Evolutionary conservation across 2,329 filamentous ascomycete genomes (phyloP).

Genomic region (Apiospora pterosperma): DNA sequence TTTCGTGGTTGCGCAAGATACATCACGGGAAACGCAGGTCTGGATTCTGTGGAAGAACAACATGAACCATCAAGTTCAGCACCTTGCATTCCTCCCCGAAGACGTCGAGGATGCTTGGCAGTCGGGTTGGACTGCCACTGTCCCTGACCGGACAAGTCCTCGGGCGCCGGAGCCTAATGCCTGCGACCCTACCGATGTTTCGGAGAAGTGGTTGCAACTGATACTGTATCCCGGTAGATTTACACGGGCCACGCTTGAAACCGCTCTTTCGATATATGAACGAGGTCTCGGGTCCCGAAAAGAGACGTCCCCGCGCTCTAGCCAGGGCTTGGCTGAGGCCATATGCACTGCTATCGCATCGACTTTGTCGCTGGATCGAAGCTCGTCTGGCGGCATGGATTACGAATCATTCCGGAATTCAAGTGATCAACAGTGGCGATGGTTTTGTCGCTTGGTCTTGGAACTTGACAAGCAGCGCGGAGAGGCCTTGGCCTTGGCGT

Average conservation of each 20-base stretch:
- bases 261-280: constrained; percentile 78
- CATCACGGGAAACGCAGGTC: constrained; percentile 54
- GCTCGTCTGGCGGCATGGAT: constrained; percentile 63
- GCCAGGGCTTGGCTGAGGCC: constrained; percentile 67
- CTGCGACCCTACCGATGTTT: constrained; percentile 65
- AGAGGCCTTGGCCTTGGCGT: constrained; percentile 74
- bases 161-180: constrained; percentile 56
- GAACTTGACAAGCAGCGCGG: constrained; percentile 84
- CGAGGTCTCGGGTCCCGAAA: constrained; percentile 50
- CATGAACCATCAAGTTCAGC: constrained; percentile 71
- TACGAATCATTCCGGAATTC: constrained; percentile 72
- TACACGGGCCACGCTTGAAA: constrained; percentile 74
- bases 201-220: constrained; percentile 82
- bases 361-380: constrained; percentile 62
- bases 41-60: constrained; percentile 88
- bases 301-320: constrained; percentile 35
- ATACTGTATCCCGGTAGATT: constrained; percentile 84
- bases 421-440: constrained; percentile 81
- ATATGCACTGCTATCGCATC: constrained; percentile 70
- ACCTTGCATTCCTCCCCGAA: constrained; percentile 68
- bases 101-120: constrained; percentile 61
- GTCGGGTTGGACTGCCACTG: constrained; percentile 67
- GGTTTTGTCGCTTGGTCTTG: constrained; percentile 80
- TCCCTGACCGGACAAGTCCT: constrained; percentile 54
- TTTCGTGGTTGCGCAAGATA: constrained; percentile 60